Evolutionary conservation across 2,329 filamentous ascomycete species (phyloP).

Genomic region (Fulvia fulva): DNA sequence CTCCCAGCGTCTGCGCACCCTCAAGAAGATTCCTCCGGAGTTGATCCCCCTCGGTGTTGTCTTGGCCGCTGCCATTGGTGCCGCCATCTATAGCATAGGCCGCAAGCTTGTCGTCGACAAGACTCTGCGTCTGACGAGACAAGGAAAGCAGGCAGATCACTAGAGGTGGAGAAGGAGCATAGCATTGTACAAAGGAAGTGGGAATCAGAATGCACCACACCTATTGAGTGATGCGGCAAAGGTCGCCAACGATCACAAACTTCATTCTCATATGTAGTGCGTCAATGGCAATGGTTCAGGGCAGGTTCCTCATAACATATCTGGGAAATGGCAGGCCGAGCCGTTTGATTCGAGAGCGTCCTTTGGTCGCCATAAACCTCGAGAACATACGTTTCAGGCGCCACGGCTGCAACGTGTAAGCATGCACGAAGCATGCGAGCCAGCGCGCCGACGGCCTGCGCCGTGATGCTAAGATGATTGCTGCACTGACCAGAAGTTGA

Average conservation of each 20-base stretch:
- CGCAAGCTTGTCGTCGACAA: constrained; percentile 86
- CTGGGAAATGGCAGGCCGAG: not conserved
- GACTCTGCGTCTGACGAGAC: constrained; percentile 80
- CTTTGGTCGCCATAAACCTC: not conserved
- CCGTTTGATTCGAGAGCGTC: not conserved
- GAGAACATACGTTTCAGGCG: not conserved
- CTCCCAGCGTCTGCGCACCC: constrained; percentile 85
- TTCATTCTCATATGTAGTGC: not conserved
- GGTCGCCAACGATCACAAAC: not conserved
- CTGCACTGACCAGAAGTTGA: not conserved
- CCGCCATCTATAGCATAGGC: constrained; percentile 74
- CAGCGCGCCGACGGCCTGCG: no score
- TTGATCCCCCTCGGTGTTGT: constrained; percentile 90
- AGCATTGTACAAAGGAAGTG: not conserved
- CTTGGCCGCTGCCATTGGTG: constrained; percentile 69
- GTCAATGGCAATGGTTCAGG: not conserved
- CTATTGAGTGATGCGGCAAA: not conserved
- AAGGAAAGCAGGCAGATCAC: constrained; percentile 44
- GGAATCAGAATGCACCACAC: not conserved
- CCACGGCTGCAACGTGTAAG: not conserved
- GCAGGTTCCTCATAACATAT: not conserved
- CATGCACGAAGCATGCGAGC: not conserved
- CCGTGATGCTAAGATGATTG: not conserved
- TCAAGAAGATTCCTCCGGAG: constrained; percentile 89
- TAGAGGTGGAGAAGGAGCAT: constrained; percentile 6